Evolutionary conservation across 1,139 yeast genomes (phyloP), one percentile per base, ranked within the genome.

Genomic region (Zygoascus sp.): DNA sequence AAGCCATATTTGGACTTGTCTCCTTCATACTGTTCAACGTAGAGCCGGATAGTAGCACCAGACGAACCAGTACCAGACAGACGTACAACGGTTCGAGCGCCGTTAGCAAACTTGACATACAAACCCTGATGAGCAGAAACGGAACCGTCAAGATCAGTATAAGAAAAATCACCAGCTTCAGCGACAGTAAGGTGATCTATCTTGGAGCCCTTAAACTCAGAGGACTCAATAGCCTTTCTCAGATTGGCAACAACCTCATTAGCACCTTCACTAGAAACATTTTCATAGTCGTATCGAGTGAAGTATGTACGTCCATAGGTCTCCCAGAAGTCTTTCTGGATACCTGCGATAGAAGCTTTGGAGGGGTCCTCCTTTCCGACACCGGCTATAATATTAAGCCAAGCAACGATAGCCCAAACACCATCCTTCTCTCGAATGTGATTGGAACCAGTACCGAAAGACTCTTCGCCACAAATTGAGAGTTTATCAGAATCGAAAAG

Each of bases 391-490:
- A 92, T 86, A 62, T 94, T 94, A 63, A 94, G 78, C 98, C 98
- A 92, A 2, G 98, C 97, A 53, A 87, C 78, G 62, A 92, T 79
- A 25, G 98, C 98, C 98, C 98, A 92, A 51, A 92, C 70, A 52
- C 98, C 98, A 67, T 92, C 98, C 69, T 92, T 92, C 68, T 92
- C 98, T 65, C 98, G 84, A 54, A 94, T 85, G 64, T 92, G 98
- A 70, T 92, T 85, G 20, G 97, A 88, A 37, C 98, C 98, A 22
- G 98, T 92, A 62, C 98, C 98, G 61, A 92, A 92, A 38, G 95
- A 84, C 70, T 92, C 98, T 70, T 92, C 98, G 56, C 98, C 98
- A 70, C 98, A 94, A 61, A 92, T 92, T 53, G 96, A 86, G 61
- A 92, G 76, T 69, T 89, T 89, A 61, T 87, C 79, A 41, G 95